Evolutionary conservation across 805 yeast species (phyloP).

Genomic region (Wickerhamomyces tratensis): DNA sequence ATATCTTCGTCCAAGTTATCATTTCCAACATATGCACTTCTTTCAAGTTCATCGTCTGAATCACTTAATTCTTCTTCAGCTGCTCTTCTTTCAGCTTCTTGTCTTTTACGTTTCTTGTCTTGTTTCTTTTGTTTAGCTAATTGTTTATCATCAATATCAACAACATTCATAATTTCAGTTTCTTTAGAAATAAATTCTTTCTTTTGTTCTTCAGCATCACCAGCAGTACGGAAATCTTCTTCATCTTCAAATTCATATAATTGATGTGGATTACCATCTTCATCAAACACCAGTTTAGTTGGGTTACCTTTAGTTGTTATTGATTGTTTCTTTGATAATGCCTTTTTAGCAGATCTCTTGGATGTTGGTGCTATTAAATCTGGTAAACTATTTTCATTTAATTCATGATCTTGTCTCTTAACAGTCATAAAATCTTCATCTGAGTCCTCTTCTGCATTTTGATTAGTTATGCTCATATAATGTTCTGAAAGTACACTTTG

Average conservation of each 20-base stretch:
- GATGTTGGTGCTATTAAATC: slow-evolving; percentile 59
- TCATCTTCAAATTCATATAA: slow-evolving; percentile 87
- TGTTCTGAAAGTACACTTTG: slow-evolving; percentile 89
- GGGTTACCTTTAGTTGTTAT: slow-evolving; percentile 54
- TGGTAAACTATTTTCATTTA: slow-evolving; percentile 57
- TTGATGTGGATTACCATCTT: slow-evolving; percentile 89
- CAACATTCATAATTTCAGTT: slow-evolving; percentile 53
- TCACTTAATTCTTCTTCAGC: slow-evolving; percentile 16
- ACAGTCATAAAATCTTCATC: slow-evolving; percentile 76
- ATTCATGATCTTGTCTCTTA: slow-evolving; percentile 66
- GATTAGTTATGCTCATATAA: slow-evolving; percentile 63
- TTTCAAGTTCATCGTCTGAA: slow-evolving; percentile 21
- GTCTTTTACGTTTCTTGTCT: slow-evolving; percentile 84
- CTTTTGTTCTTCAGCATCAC: slow-evolving; percentile 63
- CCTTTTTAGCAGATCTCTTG: slow-evolving; percentile 76
- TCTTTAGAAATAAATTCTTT: slow-evolving; percentile 58
- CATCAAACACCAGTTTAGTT: slow-evolving; percentile 79
- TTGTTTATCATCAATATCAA: slow-evolving; percentile 71
- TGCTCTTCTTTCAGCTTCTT: slow-evolving; percentile 59
- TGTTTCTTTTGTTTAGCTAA: slow-evolving; percentile 67
- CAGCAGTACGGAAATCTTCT: slow-evolving; percentile 67
- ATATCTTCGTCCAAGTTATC: slow-evolving; percentile 20
- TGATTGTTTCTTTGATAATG: slow-evolving; percentile 76
- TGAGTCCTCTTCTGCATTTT: slow-evolving; percentile 36
- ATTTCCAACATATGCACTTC: slow-evolving; percentile 21